Base-by-base conservation (phyloP, 768 basidiomycete genomes). In the Termitomyces sp. region DNA sequence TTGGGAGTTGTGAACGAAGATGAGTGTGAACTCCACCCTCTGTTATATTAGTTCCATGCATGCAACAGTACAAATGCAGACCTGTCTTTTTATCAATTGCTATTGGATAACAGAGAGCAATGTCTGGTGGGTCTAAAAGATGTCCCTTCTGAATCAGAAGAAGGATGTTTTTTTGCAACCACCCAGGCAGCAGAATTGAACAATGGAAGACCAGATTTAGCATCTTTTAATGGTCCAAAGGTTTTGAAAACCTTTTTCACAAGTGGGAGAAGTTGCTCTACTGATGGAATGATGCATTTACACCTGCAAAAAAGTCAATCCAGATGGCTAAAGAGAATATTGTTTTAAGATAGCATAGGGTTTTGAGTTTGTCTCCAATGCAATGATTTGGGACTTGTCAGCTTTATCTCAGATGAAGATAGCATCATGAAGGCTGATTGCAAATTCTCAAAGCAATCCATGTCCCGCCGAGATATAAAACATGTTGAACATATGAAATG, bases 201-300 rank as follows among this genome's bases (percentile, higher is more conserved):
- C n/a, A n/a, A n/a, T n/a, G n/a, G n/a, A n/a, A n/a, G n/a, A n/a
- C n/a, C n/a, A n/a, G n/a, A n/a, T 13, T 53, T 61, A 0, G 69
- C 51, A 65, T 77, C 74, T 45, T 70, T 67, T 4, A 78, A 53
- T 5, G 74, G 69, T 0, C 74, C 74, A 63, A 65, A 76, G 16
- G 60, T 68, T 1, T 46, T n/a, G 44, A 76, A 72, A 2, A 76
- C 67, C 0, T 62, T 37, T 0, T 51, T 9, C 4, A 30, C 30
- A 30, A 30, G 30, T 30, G 30, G 4, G 30, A 7, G 3, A 7
- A n/a, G n/a, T n/a, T n/a, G n/a, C n/a, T n/a, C n/a, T n/a, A n/a
- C n/a, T n/a, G n/a, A n/a, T n/a, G n/a, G 33, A 32, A 76, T 69
- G 7, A 63, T 49, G 6, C 56, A 59, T 43, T 69, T 65, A 46